Percentiles rank a stretch among this genome's conserved stretches.
Evolutionary conservation across 345 rosid species (phyloP).

Genomic region (Angophora floribunda): DNA sequence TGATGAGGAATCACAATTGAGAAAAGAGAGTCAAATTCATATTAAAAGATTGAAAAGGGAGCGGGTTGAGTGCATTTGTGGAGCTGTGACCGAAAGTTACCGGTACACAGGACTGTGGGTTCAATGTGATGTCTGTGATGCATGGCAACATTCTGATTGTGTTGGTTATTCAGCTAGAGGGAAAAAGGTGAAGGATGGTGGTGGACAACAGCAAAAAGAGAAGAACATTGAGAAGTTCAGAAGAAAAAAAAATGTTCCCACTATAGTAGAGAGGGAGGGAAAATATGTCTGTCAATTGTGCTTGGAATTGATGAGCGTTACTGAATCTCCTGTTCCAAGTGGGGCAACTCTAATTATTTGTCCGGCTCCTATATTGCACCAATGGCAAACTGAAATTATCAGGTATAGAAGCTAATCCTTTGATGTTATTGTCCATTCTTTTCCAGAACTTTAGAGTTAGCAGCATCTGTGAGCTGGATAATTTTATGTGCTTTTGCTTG

Average conservation of each 20-base stretch:
- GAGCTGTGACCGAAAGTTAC: slow-evolving; percentile 85
- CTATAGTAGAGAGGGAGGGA: slow-evolving; percentile 61
- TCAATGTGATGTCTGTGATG: slow-evolving; percentile 93
- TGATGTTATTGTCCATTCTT: background rate
- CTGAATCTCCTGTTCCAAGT: slow-evolving; percentile 65
- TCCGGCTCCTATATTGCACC: slow-evolving; percentile 90
- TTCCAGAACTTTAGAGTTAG: background rate
- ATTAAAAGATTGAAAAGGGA: slow-evolving; percentile 68
- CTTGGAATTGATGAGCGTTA: slow-evolving; percentile 64
- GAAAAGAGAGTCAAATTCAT: slow-evolving; percentile 24
- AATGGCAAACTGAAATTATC: slow-evolving; percentile 88
- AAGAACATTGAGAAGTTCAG: slow-evolving; percentile 2
- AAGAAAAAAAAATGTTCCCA: slow-evolving; percentile 38
- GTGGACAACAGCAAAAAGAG: background rate
- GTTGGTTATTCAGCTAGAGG: slow-evolving; percentile 89
- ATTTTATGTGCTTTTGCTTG: background rate
- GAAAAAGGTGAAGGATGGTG: slow-evolving; percentile 16
- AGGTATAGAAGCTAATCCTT: slow-evolving; percentile 33
- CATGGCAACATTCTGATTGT: slow-evolving; percentile 99
- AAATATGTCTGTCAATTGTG: slow-evolving; percentile 70
- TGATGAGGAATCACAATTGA: slow-evolving; percentile 8
- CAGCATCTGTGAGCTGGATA: background rate
- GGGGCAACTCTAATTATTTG: slow-evolving; percentile 96
- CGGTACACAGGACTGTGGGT: slow-evolving; percentile 88
- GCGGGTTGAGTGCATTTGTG: slow-evolving; percentile 91